Conservation (phyloP, 768 basidiomycete species). For the Russula virescens region DNA sequence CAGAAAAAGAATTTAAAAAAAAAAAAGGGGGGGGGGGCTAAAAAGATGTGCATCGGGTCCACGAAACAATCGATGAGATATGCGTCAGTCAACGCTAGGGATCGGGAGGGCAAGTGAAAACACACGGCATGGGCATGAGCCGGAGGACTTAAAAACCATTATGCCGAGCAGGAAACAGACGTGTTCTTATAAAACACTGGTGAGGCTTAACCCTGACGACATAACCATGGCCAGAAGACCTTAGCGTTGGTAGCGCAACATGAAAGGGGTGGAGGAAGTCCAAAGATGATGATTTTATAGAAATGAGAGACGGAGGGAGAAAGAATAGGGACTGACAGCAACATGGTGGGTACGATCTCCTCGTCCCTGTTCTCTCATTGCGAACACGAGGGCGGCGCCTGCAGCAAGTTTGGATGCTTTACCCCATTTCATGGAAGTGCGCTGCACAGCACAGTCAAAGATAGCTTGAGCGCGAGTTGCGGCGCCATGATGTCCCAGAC, state of each 20-base stretch:
- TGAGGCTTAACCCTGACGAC: neutral
- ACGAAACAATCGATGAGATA: neutral
- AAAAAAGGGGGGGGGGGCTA: neutral
- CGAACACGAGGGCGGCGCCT: conserved; percentile 63
- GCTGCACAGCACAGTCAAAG: conserved; percentile 62
- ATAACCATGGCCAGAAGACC: neutral
- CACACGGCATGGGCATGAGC: neutral
- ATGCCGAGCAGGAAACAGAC: neutral
- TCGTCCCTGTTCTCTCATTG: conserved; percentile 63
- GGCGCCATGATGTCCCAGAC: conserved; percentile 54
- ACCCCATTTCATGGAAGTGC: conserved; percentile 63
- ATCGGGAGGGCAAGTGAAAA: neutral
- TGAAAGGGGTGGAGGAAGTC: neutral
- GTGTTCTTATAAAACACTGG: neutral
- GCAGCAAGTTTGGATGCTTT: conserved; percentile 62
- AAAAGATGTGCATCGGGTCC: neutral
- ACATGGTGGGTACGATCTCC: conserved; percentile 66
- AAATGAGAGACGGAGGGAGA: neutral
- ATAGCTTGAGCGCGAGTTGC: conserved; percentile 60
- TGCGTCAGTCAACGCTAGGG: neutral
- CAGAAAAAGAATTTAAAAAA: neutral
- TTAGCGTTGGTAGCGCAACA: neutral
- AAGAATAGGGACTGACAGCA: conserved; percentile 37
- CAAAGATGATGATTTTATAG: neutral
- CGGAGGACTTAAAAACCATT: neutral